Conservation (phyloP, 2,329 filamentous ascomycete species). For the Colletotrichum coccodes region DNA sequence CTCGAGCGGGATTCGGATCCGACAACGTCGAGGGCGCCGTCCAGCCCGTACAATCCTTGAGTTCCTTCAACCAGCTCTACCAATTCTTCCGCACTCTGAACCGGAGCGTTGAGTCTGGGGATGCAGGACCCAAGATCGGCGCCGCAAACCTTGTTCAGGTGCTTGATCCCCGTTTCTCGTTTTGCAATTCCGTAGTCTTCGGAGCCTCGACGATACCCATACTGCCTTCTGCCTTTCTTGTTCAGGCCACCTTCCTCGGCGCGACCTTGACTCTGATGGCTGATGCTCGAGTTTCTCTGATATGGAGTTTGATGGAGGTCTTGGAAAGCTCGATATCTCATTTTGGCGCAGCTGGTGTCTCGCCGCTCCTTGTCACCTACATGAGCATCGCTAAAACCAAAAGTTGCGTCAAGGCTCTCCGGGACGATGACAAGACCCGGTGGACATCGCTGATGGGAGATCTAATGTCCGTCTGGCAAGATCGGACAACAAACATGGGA, state of each 20-base stretch:
- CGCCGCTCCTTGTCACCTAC: constrained; percentile 45
- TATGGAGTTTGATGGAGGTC: constrained; percentile 48
- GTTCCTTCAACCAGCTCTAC: constrained; percentile 54
- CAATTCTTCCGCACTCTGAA: constrained; percentile 48
- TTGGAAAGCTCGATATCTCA: constrained; percentile 40
- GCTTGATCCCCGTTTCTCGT: constrained; percentile 47
- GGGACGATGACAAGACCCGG: constrained; percentile 44
- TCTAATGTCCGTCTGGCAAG: constrained; percentile 41
- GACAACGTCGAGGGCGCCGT: constrained; percentile 26
- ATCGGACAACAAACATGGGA: constrained; percentile 8
- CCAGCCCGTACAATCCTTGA: constrained; percentile 46
- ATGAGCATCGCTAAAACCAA: constrained; percentile 49
- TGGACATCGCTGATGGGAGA: constrained; percentile 42
- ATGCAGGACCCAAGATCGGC: constrained; percentile 24
- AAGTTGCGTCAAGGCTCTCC: constrained; percentile 42
- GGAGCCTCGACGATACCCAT: constrained; percentile 44
- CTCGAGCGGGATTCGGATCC: constrained; percentile 52
- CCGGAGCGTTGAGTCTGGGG: constrained; percentile 36
- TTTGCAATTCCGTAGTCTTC: constrained; percentile 51
- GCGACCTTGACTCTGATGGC: constrained; percentile 46
- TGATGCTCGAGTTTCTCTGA: constrained; percentile 45
- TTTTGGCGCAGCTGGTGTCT: constrained; percentile 46
- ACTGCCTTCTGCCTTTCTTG: constrained; percentile 47
- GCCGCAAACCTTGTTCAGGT: constrained; percentile 44
- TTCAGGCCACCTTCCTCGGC: constrained; percentile 50